Base-by-base conservation (phyloP, 139 green algal species). In the Auxenochlorella protothecoides region DNA sequence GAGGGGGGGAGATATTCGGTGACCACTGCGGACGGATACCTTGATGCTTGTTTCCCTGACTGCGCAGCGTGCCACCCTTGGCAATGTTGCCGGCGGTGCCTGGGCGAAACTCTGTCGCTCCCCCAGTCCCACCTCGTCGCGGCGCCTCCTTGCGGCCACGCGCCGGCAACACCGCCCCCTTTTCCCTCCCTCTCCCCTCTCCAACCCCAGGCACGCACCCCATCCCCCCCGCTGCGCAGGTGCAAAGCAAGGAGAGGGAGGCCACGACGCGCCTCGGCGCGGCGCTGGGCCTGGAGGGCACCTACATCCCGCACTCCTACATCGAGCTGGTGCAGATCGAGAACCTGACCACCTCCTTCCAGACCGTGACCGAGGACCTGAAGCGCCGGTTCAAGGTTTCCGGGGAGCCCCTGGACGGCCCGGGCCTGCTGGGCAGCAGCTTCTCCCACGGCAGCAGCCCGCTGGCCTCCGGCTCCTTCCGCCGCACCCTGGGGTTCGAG, bases 261-360 rank as follows among this genome's bases (percentile, higher is more conserved):
- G 65, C 64, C 8, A 89, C 96, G 59, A 80, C 74, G n/a, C 74
- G 78, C 9, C 74, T 86, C 10, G 93, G 88, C 5, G 53, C 60
- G 3, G 74, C 78, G 61, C 81, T 97, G n/a, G 88, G 86, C 5
- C 77, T 98, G 70, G 81, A 92, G 15, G 89, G 90, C 52, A 85
- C 76, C 15, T 98, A 96, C 80, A 88, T 97, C 53, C 80, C 93
- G 0, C 79, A 84, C 44, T 90, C 82, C 5, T 98, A 97, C 80
- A 98, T 98, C 63, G 93, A 98, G 82, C 88, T 97, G 78, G 80
- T 95, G 4, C 88, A 94, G 63, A 79, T 92, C 55, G 85, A 84
- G 64, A 81, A 89, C 78, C 80, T 93, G 61, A 88, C 85, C 12
- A 66, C 81, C 12, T 77, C 84, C 9, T 95, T 95, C 66, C 81